Conservation (phyloP, 2,329 filamentous ascomycete genomes). For the Amesomyces nigricolor region DNA sequence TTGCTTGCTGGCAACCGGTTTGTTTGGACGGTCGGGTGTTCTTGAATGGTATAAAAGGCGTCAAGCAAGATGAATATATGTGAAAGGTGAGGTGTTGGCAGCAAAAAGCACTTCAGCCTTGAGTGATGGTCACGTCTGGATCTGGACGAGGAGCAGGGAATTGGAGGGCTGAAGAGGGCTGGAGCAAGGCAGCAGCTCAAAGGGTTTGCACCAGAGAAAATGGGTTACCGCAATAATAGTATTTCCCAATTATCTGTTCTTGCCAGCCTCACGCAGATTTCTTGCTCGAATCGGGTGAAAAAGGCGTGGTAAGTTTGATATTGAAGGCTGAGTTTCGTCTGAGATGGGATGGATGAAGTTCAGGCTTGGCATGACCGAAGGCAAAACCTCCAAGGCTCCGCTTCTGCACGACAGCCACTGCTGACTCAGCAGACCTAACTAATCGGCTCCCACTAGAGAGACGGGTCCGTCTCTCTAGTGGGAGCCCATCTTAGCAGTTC, state of each 20-base stretch:
- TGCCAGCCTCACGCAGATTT: conserved; percentile 2
- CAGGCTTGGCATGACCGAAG: too few species aligned
- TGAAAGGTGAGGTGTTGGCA: not conserved
- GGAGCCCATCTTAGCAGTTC: too few species aligned
- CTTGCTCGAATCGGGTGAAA: not conserved
- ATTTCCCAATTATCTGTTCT: conserved; percentile 3
- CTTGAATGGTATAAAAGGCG: not conserved
- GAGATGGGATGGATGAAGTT: not conserved
- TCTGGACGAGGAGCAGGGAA: not conserved
- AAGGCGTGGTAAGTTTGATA: not conserved
- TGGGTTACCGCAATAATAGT: conserved; percentile 15
- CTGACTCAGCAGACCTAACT: not conserved
- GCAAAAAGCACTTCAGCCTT: not conserved
- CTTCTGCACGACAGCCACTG: too few species aligned
- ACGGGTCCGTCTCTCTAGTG: too few species aligned
- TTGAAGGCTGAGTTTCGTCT: not conserved
- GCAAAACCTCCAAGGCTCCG: too few species aligned
- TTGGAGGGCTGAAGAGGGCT: not conserved
- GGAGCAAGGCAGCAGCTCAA: conserved; percentile 9
- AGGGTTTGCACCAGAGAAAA: conserved; percentile 10
- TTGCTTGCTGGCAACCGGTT: not conserved
- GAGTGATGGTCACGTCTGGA: conserved; percentile 7
- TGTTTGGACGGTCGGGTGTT: not conserved
- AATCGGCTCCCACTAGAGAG: too few species aligned
- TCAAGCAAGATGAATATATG: conserved; percentile 1